Conservation (phyloP, 371 early-diverging fungal species). For the Coelomomyces lativittatus region DNA sequence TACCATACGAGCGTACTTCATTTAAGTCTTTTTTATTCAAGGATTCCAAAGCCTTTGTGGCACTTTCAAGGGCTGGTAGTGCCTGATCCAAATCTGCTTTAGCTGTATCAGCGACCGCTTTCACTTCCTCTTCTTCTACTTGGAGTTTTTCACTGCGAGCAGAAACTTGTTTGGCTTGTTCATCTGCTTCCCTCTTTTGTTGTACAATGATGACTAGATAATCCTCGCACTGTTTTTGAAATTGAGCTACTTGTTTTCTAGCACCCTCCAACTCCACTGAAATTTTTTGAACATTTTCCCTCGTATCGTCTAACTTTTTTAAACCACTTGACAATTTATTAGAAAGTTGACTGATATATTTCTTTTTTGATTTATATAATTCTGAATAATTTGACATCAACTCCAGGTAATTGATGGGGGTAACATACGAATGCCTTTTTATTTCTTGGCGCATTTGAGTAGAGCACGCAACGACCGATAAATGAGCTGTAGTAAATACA, state of each 20-base stretch:
- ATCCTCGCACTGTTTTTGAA: constrained; percentile 38
- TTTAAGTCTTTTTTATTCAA: constrained; percentile 40
- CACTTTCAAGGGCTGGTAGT: constrained; percentile 27
- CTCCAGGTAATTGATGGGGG: constrained; percentile 34
- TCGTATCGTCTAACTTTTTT: constrained; percentile 30
- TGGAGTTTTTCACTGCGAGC: constrained; percentile 30
- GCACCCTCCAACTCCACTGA: constrained; percentile 26
- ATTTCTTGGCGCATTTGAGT: constrained; percentile 16
- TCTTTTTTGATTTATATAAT: constrained; percentile 15
- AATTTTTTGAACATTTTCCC: constrained; percentile 22
- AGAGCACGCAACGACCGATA: constrained; percentile 22
- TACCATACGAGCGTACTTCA: constrained; percentile 24
- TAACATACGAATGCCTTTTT: constrained; percentile 26
- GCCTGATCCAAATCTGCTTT: constrained; percentile 37
- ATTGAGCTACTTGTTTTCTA: constrained; percentile 28
- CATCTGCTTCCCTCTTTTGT: constrained; percentile 40
- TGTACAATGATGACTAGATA: constrained; percentile 40
- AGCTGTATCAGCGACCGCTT: constrained; percentile 28
- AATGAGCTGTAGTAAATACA: constrained; percentile 22
- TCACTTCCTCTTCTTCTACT: constrained; percentile 34
- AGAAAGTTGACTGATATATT: constrained; percentile 19
- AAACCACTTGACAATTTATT: constrained; percentile 24
- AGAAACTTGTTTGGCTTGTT: constrained; percentile 29
- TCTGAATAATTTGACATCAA: constrained; percentile 22
- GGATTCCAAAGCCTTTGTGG: constrained; percentile 30